phyloP scores from a whole-genome alignment of 805 yeast genomes.

The Kodamaea jinghongensis region DNA sequence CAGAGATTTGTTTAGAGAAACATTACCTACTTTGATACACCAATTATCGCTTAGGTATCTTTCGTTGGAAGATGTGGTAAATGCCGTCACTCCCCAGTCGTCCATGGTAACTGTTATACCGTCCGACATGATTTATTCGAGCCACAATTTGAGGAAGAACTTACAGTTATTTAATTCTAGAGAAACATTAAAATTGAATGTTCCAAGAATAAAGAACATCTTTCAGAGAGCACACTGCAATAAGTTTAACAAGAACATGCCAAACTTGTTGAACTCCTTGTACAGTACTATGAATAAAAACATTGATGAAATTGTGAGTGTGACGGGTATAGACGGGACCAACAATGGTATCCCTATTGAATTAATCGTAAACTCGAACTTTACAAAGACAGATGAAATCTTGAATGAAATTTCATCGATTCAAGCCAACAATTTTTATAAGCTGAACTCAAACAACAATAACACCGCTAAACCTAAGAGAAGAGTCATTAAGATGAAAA shows the following conservation, averaged over 20 bases:
- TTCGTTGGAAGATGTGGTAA: conserved; percentile 13
- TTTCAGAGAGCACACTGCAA: conserved; percentile 56
- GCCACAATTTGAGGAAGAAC: conserved; percentile 43
- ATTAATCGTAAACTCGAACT: conserved; percentile 27
- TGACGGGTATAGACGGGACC: conserved; percentile 9
- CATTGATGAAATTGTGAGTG: conserved; percentile 7
- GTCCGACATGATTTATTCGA: conserved; percentile 49
- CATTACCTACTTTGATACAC: conserved; percentile 77
- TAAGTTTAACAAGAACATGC: conserved; percentile 38
- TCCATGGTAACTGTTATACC: conserved; percentile 29
- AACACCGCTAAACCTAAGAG: conserved; percentile 39
- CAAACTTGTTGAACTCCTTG: conserved; percentile 36
- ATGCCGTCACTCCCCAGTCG: background rate
- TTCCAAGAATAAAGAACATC: conserved; percentile 56
- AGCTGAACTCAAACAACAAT: conserved; percentile 23
- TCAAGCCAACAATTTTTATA: conserved; percentile 43
- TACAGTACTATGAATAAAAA: conserved; percentile 33
- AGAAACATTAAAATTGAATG: conserved; percentile 71
- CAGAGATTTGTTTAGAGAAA: conserved; percentile 76
- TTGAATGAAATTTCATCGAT: conserved; percentile 42
- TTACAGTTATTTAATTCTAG: conserved; percentile 61
- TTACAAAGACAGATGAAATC: conserved; percentile 33
- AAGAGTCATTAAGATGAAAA: conserved; percentile 36
- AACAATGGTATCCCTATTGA: conserved; percentile 41
- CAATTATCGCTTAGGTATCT: conserved; percentile 63